phyloP scores from a whole-genome alignment of 2,329 filamentous ascomycete genomes.

The Drechslerella coelobrocha region DNA sequence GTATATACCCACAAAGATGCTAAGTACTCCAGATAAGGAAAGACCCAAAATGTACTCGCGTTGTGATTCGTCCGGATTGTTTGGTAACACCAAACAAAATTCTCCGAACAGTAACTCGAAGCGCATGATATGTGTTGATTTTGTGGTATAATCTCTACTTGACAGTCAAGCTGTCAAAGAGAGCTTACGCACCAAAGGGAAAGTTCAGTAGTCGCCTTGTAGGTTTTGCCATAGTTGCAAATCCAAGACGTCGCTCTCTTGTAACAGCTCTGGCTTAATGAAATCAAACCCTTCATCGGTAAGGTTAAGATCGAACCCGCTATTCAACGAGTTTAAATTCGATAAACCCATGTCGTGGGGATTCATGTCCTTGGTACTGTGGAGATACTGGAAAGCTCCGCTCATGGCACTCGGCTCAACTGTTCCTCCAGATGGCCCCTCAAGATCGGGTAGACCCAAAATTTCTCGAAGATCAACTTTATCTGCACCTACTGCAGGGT shows the following conservation, averaged over 20 bases:
- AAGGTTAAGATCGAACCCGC: constrained; percentile 39
- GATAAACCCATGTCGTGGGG: constrained; percentile 36
- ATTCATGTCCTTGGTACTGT: constrained; percentile 34
- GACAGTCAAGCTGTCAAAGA: background rate
- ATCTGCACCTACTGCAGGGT: constrained; percentile 30
- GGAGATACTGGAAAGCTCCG: constrained; percentile 27
- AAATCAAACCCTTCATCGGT: constrained; percentile 46
- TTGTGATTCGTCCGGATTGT: background rate
- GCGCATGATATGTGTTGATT: constrained; percentile 26
- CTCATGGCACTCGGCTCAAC: constrained; percentile 21
- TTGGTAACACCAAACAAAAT: constrained; percentile 18
- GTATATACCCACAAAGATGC: background rate
- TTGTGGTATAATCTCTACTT: constrained; percentile 15
- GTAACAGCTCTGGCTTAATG: constrained; percentile 45
- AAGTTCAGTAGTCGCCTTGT: constrained; percentile 38
- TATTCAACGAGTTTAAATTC: constrained; percentile 30
- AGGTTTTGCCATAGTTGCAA: constrained; percentile 44
- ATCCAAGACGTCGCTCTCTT: constrained; percentile 48
- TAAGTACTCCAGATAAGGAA: constrained; percentile 2
- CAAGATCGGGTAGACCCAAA: constrained; percentile 36
- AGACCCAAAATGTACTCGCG: constrained; percentile 3
- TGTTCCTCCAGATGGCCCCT: constrained; percentile 15
- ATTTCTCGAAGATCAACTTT: constrained; percentile 47
- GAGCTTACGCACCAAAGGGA: background rate
- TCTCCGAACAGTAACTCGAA: constrained; percentile 2